These are phyloP conservation scores for Macrophomina phaseolina DNA, from an alignment of 2,329 filamentous ascomycete species.

Conservation along the genomic window DNA sequence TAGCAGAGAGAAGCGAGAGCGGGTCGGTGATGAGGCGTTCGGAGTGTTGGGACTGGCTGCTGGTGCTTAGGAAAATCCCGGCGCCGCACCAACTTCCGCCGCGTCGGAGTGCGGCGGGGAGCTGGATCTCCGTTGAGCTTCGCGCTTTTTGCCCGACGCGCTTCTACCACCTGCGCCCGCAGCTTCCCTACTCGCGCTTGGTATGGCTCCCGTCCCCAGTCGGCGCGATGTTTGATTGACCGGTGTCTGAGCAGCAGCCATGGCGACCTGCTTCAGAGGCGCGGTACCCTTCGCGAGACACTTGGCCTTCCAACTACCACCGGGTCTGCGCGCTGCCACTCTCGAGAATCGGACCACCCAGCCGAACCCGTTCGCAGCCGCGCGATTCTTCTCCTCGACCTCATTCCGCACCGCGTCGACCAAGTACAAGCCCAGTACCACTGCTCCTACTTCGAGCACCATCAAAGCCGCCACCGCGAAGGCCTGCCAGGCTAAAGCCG, in stretches of 20 bases:
- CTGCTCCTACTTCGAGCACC: not conserved
- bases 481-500: not conserved
- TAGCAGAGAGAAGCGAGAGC: conserved; percentile 12
- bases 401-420: not conserved
- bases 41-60: conserved; percentile 19
- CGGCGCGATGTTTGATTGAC: conserved; percentile 4
- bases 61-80: conserved; percentile 27
- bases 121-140: conserved; percentile 26
- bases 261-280: conserved; percentile 18
- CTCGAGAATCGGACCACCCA: conserved; percentile 8
- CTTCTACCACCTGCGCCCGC: conserved; percentile 17
- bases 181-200: conserved; percentile 1
- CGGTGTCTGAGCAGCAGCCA: not conserved
- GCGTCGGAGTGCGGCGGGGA: conserved; percentile 28
- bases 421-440: not conserved
- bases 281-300: not conserved
- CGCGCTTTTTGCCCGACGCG: conserved; percentile 14
- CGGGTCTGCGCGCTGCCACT: not conserved
- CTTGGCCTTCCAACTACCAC: not conserved
- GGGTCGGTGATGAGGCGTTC: conserved; percentile 12
- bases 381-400: conserved; percentile 13
- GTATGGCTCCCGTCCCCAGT: conserved; percentile 9
- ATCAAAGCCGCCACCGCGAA: not conserved
- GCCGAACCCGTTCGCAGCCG: not conserved
- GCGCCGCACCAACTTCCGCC: conserved; percentile 14